phyloP scores from a whole-genome alignment of 75 land plant genomes.

The Cunninghamia lanceolata region DNA sequence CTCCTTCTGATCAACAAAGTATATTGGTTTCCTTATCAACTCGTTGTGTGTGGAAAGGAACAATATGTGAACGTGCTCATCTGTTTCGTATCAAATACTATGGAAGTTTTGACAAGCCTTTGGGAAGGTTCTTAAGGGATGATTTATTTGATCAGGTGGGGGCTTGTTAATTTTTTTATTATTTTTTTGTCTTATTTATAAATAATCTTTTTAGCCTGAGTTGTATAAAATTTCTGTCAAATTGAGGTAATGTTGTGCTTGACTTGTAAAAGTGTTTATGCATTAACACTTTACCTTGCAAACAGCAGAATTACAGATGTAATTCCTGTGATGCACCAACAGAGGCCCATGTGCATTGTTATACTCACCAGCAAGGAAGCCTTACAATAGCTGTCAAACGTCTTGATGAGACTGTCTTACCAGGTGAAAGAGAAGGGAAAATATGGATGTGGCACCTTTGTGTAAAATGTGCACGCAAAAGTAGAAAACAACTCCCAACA shows the following conservation, averaged over 20 bases:
- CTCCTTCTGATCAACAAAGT: constrained; percentile 84
- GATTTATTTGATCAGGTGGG: constrained; percentile 73
- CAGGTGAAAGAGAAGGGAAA: constrained; percentile 91
- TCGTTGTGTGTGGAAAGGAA: constrained; percentile 79
- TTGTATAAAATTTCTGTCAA: background rate
- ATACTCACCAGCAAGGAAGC: constrained; percentile 86
- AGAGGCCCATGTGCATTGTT: constrained; percentile 88
- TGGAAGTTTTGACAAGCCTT: constrained; percentile 85
- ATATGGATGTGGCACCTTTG: constrained; percentile 99
- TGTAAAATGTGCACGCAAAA: constrained; percentile 61
- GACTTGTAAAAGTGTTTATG: background rate
- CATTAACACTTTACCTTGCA: background rate
- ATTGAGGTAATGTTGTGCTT: background rate
- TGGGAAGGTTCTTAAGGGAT: constrained; percentile 78
- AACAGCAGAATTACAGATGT: constrained; percentile 50
- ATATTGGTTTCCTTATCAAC: constrained; percentile 85
- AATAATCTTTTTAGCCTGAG: background rate
- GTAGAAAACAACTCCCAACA: constrained; percentile 84
- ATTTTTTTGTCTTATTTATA: background rate
- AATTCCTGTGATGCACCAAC: constrained; percentile 76
- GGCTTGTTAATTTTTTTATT: background rate
- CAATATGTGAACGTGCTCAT: constrained; percentile 82
- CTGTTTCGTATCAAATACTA: constrained; percentile 89
- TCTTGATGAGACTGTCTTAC: constrained; percentile 50
- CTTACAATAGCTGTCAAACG: constrained; percentile 81